phyloP scores from a whole-genome alignment of 768 basidiomycete genomes.

The Lactifluus volemus region DNA sequence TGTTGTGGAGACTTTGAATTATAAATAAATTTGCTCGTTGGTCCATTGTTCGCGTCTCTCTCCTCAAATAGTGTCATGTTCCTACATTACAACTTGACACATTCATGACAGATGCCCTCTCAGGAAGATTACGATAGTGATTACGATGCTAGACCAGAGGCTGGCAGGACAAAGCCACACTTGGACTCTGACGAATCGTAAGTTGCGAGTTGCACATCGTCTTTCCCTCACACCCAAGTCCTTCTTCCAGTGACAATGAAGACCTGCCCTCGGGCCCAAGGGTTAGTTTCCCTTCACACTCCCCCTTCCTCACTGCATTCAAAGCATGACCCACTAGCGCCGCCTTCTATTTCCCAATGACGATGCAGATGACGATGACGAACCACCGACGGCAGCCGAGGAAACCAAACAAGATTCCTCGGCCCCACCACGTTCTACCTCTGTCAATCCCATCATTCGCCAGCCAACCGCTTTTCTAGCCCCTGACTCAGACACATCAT shows the following conservation, averaged over 20 bases:
- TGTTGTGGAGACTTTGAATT: background rate
- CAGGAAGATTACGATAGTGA: slow-evolving; percentile 11
- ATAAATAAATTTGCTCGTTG: too few relatives aligned
- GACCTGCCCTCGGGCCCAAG: background rate
- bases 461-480: slow-evolving; percentile 6
- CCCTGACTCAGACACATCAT: background rate
- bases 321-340: background rate
- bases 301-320: background rate
- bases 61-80: slow-evolving; percentile 1
- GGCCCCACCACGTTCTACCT: background rate
- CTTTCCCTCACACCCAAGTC: too few relatives aligned
- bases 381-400: background rate
- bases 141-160: slow-evolving; percentile 15
- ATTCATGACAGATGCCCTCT: slow-evolving; percentile 1
- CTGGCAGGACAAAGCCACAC: slow-evolving; percentile 6
- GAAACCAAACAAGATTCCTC: background rate
- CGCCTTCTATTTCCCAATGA: background rate
- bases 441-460: slow-evolving; percentile 6
- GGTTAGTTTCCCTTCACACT: background rate
- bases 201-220: background rate
- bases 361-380: slow-evolving; percentile 4
- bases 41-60: slow-evolving; percentile 6
- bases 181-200: slow-evolving; percentile 17
- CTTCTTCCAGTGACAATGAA: slow-evolving; percentile 1
- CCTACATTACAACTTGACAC: background rate